Evolutionary conservation across 169 alveolate genomes (phyloP).

Genomic region (Plasmodium coatneyi): DNA sequence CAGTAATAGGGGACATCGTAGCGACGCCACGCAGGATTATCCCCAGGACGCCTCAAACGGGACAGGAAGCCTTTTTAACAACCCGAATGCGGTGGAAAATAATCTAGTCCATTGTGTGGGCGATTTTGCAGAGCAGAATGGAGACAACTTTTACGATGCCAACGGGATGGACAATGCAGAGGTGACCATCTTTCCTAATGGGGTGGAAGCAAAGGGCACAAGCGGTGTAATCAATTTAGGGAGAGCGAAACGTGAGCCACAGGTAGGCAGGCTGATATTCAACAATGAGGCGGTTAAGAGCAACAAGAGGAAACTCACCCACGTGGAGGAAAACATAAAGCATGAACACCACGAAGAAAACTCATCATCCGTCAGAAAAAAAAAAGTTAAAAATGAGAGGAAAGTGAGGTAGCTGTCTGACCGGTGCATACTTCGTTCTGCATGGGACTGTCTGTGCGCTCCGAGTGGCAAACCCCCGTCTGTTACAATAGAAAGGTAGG

Average conservation of each 20-base stretch:
- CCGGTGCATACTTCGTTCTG: background rate
- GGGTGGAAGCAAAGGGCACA: background rate
- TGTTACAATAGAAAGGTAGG: background rate
- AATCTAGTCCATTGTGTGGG: background rate
- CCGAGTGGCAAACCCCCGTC: background rate
- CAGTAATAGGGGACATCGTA: background rate
- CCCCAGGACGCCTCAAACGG: background rate
- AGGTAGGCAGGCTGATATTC: background rate
- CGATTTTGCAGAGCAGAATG: background rate
- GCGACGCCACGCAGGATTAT: background rate
- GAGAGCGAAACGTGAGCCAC: background rate
- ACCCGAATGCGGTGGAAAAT: background rate
- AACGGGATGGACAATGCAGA: background rate
- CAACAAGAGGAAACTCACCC: slow-evolving; percentile 20
- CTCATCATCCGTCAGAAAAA: background rate
- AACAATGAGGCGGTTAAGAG: slow-evolving; percentile 4
- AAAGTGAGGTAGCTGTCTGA: background rate
- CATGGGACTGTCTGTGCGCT: background rate
- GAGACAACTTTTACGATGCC: slow-evolving; percentile 9
- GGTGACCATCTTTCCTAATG: background rate
- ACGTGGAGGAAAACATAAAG: slow-evolving; percentile 28
- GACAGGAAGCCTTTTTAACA: background rate
- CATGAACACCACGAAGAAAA: slow-evolving; percentile 37
- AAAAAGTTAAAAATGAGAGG: slow-evolving; percentile 25
- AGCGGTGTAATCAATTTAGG: background rate